Conservation (phyloP, 2,329 filamentous ascomycete genomes). For the Clonostachys byssicola region DNA sequence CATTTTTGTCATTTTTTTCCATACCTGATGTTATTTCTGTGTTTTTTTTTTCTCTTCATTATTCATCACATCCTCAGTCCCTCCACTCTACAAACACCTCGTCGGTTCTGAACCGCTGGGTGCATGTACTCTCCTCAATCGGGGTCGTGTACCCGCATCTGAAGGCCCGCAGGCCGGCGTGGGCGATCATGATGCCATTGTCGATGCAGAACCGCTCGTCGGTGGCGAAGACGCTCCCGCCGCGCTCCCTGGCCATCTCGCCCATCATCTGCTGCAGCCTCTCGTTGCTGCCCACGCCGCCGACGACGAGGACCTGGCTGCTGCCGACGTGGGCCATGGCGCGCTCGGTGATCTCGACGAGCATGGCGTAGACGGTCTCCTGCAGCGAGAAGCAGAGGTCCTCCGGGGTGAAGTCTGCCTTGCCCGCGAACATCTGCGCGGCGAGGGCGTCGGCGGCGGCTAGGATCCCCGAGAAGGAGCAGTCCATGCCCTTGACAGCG, state of each 20-base stretch:
- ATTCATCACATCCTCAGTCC: constrained; percentile 34
- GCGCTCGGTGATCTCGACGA: constrained; percentile 96
- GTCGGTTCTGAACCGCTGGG: constrained; percentile 78
- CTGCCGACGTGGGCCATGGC: constrained; percentile 98
- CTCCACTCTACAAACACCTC: constrained; percentile 79
- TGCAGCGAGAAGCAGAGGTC: constrained; percentile 94
- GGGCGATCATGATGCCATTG: constrained; percentile 99
- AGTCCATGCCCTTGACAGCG: constrained; percentile 98
- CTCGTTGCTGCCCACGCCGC: constrained; percentile 93
- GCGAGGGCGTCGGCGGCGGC: constrained; percentile 79
- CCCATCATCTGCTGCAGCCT: constrained; percentile 98
- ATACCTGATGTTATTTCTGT: not conserved
- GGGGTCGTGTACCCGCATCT: constrained; percentile 74
- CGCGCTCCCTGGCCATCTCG: constrained; percentile 82
- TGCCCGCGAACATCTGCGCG: constrained; percentile 49
- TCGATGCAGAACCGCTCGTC: constrained; percentile 98
- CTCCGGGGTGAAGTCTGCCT: constrained; percentile 66
- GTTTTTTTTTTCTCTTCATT: not conserved
- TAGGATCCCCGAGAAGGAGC: constrained; percentile 89
- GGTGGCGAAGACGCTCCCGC: constrained; percentile 88
- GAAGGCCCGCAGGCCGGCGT: constrained; percentile 85
- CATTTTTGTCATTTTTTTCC: too few relatives aligned
- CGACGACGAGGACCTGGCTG: constrained; percentile 87
- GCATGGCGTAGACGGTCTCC: constrained; percentile 93
- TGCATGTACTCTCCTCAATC: constrained; percentile 79